These are phyloP conservation scores for Globisporangium mamillatum DNA, from an alignment of 352 stramenopile genomes.

Conservation along the genomic window DNA sequence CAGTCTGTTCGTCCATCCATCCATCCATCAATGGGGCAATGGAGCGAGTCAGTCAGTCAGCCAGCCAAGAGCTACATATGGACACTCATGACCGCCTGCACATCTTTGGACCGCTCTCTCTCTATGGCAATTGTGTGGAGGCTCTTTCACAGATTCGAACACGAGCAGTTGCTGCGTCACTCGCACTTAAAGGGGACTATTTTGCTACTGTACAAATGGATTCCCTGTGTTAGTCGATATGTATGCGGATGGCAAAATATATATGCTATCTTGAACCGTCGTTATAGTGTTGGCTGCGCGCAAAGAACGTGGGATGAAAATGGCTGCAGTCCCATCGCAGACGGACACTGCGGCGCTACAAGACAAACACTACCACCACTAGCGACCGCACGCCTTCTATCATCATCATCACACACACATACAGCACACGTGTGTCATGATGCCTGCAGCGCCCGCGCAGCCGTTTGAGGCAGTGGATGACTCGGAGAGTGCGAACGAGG, in stretches of 20 bases:
- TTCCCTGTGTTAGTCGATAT: not conserved
- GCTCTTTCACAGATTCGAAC: not conserved
- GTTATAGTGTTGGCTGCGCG: not conserved
- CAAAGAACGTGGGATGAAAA: slow-evolving; percentile 2
- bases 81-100: not conserved
- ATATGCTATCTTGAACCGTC: slow-evolving; percentile 9
- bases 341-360: not conserved
- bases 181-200: not conserved
- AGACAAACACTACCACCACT: too few species aligned
- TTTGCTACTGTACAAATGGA: not conserved
- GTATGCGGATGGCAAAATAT: not conserved
- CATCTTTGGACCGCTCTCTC: slow-evolving; percentile 3
- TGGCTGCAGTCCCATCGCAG: not conserved
- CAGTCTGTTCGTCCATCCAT: not conserved
- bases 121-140: not conserved
- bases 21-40: too few species aligned
- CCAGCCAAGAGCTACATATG: not conserved
- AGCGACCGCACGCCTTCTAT: not conserved
- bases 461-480: not conserved
- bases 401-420: not conserved
- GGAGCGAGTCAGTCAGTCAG: not conserved
- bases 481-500: slow-evolving; percentile 1
- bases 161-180: not conserved
- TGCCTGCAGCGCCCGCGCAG: not conserved
- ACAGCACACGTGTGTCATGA: not conserved